Evolutionary conservation across 2,329 filamentous ascomycete genomes (phyloP), one percentile per base, ranked within the genome.

Genomic region (Microsporum audouinii): DNA sequence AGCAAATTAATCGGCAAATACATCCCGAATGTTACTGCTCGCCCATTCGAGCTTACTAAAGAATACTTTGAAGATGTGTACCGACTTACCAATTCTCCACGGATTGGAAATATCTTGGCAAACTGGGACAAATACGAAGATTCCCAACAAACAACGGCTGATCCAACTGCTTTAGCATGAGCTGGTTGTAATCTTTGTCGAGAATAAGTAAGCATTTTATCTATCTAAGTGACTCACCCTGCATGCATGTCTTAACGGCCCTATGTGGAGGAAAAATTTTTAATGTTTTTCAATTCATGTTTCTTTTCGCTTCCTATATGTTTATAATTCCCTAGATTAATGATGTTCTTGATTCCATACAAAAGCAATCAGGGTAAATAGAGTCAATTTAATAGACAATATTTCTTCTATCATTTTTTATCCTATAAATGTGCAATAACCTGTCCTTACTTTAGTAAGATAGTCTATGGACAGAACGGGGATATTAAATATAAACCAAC

Each of bases 41-140:
- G 87, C 77, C 94, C 94, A 14, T 99, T 99, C 73, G 90, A 91
- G 74, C 81, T 99, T 66, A 95, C 91, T 60, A 95, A 91, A 82
- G 94, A 97, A 79, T 99, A 99, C 79, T 99, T 99, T 77, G 92
- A 99, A 82, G 94, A 97, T 72, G 95, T 99, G 58, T 97, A 97
- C 79, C 85, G 85, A 69, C 78, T 99, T 73, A 99, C 94, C 60
- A 96, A 95, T 78, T 83, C 80, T 23, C 84, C 84, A 51, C 79
- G 77, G 45, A 77, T 80, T 65, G 78, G 76, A 36, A 73, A 77
- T 63, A 76, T 80, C 63, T 75, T 96, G 73, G 89, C 90, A 67
- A 96, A 96, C 79, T 90, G 87, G 87, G 87, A 89, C 57, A 86
- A 84, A 75, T 89, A 88, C 72, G 77, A 80, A 65, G 75, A 77